These are phyloP conservation scores for Mrakia blollopis DNA, from an alignment of 768 basidiomycete genomes.

Conservation along the genomic window DNA sequence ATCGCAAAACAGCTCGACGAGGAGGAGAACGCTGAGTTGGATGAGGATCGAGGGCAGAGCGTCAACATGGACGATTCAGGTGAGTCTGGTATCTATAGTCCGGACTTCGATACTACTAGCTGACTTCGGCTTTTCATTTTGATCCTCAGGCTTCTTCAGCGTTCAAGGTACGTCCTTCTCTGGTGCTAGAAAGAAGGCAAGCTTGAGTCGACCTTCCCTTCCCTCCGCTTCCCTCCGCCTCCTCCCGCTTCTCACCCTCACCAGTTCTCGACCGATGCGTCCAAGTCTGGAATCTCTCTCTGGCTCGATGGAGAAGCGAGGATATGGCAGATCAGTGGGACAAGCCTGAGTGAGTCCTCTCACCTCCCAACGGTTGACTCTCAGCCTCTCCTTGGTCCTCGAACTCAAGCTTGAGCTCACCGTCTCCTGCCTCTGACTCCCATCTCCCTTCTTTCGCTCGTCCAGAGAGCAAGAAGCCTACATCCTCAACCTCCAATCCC, in stretches of 20 bases:
- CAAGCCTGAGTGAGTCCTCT: constrained; percentile 28
- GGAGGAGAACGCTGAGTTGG: constrained; percentile 19
- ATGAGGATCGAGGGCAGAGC: constrained; percentile 9
- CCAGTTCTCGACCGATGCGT: constrained; percentile 21
- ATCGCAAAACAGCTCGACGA: constrained; percentile 29
- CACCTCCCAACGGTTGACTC: not conserved
- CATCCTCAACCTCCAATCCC: constrained; percentile 26
- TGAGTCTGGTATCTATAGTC: not conserved
- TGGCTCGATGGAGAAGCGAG: constrained; percentile 28
- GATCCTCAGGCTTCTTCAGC: constrained; percentile 16
- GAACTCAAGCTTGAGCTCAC: not conserved
- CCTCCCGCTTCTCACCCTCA: no score
- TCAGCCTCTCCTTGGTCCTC: not conserved
- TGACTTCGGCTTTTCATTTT: not conserved
- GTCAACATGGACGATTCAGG: constrained; percentile 27
- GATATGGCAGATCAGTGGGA: constrained; percentile 17
- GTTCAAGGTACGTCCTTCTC: constrained; percentile 7
- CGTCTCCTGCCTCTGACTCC: not conserved
- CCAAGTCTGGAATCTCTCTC: constrained; percentile 23
- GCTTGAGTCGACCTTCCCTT: not conserved
- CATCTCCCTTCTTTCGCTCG: not conserved
- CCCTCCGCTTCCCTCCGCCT: not conserved
- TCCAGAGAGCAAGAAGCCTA: constrained; percentile 25
- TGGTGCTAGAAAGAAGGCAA: no score
- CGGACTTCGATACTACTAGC: no score